phyloP scores from a whole-genome alignment of 257 asterid species.

The Penstemon barbatus region DNA sequence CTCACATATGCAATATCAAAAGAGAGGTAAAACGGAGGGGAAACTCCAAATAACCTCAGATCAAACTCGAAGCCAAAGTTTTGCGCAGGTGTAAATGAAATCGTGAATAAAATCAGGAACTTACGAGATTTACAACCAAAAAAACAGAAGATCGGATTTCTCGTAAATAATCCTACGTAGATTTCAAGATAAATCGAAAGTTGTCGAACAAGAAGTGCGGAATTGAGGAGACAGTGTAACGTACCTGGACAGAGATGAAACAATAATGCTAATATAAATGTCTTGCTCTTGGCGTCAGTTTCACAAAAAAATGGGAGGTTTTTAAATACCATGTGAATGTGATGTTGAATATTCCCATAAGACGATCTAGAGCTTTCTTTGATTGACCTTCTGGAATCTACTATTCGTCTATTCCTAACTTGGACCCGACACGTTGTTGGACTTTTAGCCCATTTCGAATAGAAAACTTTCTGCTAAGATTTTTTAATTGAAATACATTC shows the following conservation, averaged over 20 bases:
- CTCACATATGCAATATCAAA: not conserved
- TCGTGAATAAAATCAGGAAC: not conserved
- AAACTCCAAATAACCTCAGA: slow-evolving; percentile 7
- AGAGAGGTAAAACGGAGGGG: not conserved
- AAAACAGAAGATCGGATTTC: not conserved
- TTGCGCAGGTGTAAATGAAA: not conserved
- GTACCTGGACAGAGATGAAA: slow-evolving; percentile 29
- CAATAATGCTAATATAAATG: not conserved
- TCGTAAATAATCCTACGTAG: not conserved
- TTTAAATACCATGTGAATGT: slow-evolving; percentile 17
- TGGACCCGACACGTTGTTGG: slow-evolving; percentile 20
- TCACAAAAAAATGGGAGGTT: not conserved
- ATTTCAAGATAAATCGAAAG: not conserved
- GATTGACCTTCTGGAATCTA: slow-evolving; percentile 33
- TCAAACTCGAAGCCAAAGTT: slow-evolving; percentile 19
- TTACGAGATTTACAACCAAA: not conserved
- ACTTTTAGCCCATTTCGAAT: not conserved
- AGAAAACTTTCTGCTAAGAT: too few species aligned
- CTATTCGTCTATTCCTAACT: slow-evolving; percentile 20
- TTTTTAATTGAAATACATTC: not conserved
- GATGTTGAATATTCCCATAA: slow-evolving; percentile 11
- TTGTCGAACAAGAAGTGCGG: not conserved
- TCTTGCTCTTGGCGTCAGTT: not conserved
- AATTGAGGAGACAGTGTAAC: not conserved
- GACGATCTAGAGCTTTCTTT: not conserved